A percentile compares a stretch with the other conserved stretches of the same genome.
Evolutionary conservation across 2,329 filamentous ascomycete genomes (phyloP).

Genomic region (Venturia pyrina): DNA sequence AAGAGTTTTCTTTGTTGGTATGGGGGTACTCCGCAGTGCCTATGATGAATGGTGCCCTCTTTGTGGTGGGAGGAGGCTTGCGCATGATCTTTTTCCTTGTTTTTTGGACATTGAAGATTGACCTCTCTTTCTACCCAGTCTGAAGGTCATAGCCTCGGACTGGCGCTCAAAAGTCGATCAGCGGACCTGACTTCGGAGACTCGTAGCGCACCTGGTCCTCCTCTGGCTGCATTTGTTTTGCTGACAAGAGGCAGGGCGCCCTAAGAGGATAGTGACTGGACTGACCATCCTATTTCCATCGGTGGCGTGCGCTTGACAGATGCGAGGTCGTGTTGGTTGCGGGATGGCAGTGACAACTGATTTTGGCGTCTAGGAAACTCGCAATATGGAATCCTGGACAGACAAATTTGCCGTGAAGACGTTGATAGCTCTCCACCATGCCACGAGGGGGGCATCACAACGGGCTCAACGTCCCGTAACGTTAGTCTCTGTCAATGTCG

Average conservation of each 20-base stretch:
- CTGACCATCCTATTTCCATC: not conserved
- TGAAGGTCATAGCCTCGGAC: not conserved
- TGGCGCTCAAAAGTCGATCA: not conserved
- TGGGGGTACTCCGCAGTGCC: not conserved
- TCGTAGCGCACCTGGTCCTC: not conserved
- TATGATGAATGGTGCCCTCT: not conserved
- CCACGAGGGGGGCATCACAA: not conserved
- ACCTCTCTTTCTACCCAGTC: no score
- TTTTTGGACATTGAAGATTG: not conserved
- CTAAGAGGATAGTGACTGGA: not conserved
- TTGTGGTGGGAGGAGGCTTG: not conserved
- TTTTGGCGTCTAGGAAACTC: not conserved
- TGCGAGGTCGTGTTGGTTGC: not conserved
- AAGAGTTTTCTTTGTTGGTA: not conserved
- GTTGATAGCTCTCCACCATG: not conserved
- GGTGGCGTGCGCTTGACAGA: not conserved
- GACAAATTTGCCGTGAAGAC: not conserved
- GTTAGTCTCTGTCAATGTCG: not conserved
- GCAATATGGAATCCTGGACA: not conserved
- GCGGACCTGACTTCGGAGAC: not conserved
- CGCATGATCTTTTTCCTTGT: not conserved
- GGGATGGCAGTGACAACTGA: no score
- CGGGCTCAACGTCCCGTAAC: not conserved
- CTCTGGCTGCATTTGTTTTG: not conserved
- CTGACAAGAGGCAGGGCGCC: not conserved